Evolutionary conservation across 306 rosid species (phyloP).

Genomic region (Ochetophila trinervis): DNA sequence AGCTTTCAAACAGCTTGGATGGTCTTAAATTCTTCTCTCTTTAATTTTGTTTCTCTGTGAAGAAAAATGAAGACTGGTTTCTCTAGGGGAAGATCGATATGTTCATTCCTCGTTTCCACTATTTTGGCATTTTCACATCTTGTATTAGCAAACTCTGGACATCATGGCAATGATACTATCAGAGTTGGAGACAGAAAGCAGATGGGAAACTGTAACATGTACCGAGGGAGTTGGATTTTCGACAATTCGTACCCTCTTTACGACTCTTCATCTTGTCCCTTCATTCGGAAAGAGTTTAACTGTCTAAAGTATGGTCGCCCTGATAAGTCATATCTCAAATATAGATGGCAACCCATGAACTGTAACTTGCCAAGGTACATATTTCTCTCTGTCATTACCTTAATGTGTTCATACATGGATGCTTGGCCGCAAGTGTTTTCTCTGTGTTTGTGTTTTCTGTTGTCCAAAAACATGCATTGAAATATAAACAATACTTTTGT

Average conservation of each 20-base stretch:
- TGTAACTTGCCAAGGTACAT: conserved; percentile 59
- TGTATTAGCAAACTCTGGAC: conserved; percentile 3
- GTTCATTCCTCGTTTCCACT: neutral
- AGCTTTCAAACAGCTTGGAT: neutral
- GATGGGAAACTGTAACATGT: conserved; percentile 28
- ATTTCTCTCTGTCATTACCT: neutral
- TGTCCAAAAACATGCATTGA: too few species aligned
- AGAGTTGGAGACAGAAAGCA: conserved; percentile 4
- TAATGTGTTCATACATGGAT: too few species aligned
- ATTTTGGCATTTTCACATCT: neutral
- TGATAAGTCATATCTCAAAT: conserved; percentile 48
- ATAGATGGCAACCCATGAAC: conserved; percentile 57
- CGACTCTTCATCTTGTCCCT: conserved; percentile 46
- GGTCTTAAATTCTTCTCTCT: neutral
- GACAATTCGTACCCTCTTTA: conserved; percentile 58
- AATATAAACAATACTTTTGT: too few species aligned
- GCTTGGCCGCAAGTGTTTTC: too few species aligned
- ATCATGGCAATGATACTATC: neutral
- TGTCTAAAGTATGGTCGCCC: conserved; percentile 54
- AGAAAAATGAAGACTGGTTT: neutral
- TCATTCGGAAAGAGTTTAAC: conserved; percentile 46
- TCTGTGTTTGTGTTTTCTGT: too few species aligned
- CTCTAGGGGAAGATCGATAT: neutral
- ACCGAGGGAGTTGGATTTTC: conserved; percentile 53
- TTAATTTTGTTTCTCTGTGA: neutral